Evolutionary conservation across 305 asterid species (phyloP).

Genomic region (Solanum hybrid): DNA sequence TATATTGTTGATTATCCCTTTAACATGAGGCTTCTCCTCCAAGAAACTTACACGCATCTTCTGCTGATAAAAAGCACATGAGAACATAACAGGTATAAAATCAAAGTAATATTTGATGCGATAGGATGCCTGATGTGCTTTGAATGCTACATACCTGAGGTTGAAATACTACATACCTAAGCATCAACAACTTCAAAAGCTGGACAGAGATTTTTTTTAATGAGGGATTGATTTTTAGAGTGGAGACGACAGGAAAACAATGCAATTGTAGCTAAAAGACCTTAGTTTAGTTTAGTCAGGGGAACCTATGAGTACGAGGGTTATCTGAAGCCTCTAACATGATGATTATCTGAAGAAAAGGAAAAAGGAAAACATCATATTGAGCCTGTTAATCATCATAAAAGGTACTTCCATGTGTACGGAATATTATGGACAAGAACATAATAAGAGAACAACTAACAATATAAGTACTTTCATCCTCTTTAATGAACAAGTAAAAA

Average conservation of each 20-base stretch:
- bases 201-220: neutral
- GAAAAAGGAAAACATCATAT: neutral
- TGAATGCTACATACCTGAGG: neutral
- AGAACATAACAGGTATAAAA: neutral
- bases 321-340: neutral
- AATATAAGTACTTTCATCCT: neutral
- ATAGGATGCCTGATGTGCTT: neutral
- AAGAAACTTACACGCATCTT: conserved; percentile 50
- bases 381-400: neutral
- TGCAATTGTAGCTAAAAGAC: neutral
- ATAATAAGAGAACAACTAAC: neutral
- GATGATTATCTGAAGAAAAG: neutral
- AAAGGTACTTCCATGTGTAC: neutral
- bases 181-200: neutral
- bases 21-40: conserved; percentile 69
- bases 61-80: conserved; percentile 25
- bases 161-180: neutral
- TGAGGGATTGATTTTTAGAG: neutral
- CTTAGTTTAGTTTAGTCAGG: neutral
- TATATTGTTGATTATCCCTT: conserved; percentile 87
- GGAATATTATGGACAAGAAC: neutral
- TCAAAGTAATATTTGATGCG: neutral
- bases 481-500: neutral
- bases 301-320: neutral
- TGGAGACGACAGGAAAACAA: neutral